Base-by-base conservation (phyloP, 305 asterid species). In the Lippia alba region DNA sequence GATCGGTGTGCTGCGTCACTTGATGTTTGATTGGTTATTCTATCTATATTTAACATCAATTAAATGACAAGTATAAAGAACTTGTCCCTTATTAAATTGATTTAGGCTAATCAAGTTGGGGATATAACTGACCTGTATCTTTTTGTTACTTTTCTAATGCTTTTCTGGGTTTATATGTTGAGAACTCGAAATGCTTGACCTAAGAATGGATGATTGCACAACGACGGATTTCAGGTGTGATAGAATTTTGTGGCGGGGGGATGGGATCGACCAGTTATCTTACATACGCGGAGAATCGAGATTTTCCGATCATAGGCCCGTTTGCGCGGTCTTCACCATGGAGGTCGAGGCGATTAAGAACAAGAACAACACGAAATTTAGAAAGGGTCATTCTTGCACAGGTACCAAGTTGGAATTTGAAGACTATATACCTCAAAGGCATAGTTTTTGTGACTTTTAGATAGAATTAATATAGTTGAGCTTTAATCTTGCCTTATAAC, bases 301-400 rank as follows among this genome's bases (percentile, higher is more conserved):
- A 77, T 88, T 88, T 48, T 88, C 96, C 0, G 95, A 88, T 55
- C 97, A 91, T 48, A 76, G 97, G 15, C 96, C 97, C 0, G 97
- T 89, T 46, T 88, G 86, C 19, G 86, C 84, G 1, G 79, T 83
- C 4, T 88, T 88, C 17, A 78, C 85, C 0, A 81, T 84, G 61
- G 88, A 86, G 78, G 66, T 61, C 16, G 91, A 84, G 61, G 88
- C 83, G 78, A 65, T 61, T 14, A 65, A 66, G 57, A 83, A 75
- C 78, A 78, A 66, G 58, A 74, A 76, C 39, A 32, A 33, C 57
- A 4, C 84, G 1, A 85, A 57, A 63, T 82, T 83, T 62, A 76
- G 91, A 56, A 92, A 86, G 74, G 96, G 96, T 0, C 85, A 78
- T 75, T 90, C 96, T 1, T 88, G 91, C 79, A 78, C 81, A 12